A percentile compares a stretch with the other conserved stretches of the same genome.
Conservation (phyloP, 1,284 basidiomycete genomes). For the Marasmius fiardii region DNA sequence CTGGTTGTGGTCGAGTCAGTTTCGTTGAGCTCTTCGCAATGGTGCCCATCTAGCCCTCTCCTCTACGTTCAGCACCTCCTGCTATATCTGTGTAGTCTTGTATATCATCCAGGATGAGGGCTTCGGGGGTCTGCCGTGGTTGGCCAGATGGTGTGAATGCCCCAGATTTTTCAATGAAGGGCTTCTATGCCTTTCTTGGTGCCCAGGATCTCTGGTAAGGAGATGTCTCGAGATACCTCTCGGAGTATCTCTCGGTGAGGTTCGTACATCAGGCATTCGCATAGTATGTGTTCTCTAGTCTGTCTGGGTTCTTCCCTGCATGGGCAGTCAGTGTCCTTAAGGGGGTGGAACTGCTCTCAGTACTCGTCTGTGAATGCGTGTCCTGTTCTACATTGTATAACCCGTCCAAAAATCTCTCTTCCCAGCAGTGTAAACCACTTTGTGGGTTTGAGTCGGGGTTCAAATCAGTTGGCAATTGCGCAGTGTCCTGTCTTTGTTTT, state of each 20-base stretch:
- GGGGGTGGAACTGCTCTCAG: constrained; percentile 22
- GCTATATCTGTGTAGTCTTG: too few species aligned
- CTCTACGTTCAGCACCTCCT: too few species aligned
- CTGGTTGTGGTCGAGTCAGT: too few species aligned
- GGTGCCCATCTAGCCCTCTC: too few species aligned
- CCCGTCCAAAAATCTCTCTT: constrained; percentile 20
- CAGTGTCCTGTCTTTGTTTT: constrained; percentile 16
- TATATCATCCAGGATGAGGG: too few species aligned
- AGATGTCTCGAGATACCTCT: constrained; percentile 11
- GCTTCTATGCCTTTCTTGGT: constrained; percentile 22
- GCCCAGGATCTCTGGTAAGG: constrained; percentile 20
- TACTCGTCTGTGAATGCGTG: constrained; percentile 27
- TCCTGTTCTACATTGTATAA: constrained; percentile 23
- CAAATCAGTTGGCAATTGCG: constrained; percentile 22
- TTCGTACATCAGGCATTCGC: constrained; percentile 22
- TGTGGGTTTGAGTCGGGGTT: constrained; percentile 19
- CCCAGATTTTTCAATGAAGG: constrained; percentile 22
- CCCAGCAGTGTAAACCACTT: constrained; percentile 14
- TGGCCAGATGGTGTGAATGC: constrained; percentile 20
- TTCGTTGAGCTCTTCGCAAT: too few species aligned
- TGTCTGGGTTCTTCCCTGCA: constrained; percentile 24
- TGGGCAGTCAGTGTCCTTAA: constrained; percentile 22
- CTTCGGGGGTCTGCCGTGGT: too few species aligned
- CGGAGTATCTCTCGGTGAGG: constrained; percentile 16
- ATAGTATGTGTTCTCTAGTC: constrained; percentile 27